Evolutionary conservation across 140 eudicot species (phyloP), one percentile per base, ranked within the genome.

Genomic region (Cichorium intybus): DNA sequence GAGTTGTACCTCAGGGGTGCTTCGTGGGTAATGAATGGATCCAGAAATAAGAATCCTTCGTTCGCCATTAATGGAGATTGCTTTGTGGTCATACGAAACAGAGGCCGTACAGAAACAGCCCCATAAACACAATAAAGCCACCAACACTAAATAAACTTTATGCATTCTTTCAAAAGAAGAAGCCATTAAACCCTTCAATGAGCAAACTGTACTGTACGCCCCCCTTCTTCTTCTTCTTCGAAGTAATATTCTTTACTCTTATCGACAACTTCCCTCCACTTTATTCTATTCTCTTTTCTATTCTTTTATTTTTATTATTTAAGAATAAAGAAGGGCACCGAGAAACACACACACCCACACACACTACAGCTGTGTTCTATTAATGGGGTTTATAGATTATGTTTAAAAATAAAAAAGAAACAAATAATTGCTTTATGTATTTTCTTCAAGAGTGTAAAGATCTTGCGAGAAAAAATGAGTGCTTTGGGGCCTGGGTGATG

Each of bases 11-110:
- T 91, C 96, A 50, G 96, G 97, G 16, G 97, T 85, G 75, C 97
- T 91, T 68, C 97, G 71, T 23, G 97, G 97, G 53, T 91, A 91
- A 81, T 91, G 97, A 79, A 91, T 91, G 78, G 97, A 91, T 79
- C 97, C 97, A 80, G 96, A 91, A 62, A 91, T 71, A 58, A 91
- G 97, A 66, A 91, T 91, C 71, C 81, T 87, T 69, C 97, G 75
- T 64, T 80, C 75, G 35, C 96, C 96, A 87, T 87, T 87, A 35
- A 91, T 81, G 68, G 77, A 20, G 24, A 91, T 85, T 16, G 97
- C 96, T 33, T 72, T 82, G 17, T 70, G 82, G 59, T 91, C 97
- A 79, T 91, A 91, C 11, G 87, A 64, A 33, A 91, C 96, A 71
- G 87, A 80, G 10, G 89, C 89, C 21, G 29, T 16, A 61, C 79